Base-by-base conservation (phyloP, 2,329 filamentous ascomycete species). In the Aaosphaeria arxii region DNA sequence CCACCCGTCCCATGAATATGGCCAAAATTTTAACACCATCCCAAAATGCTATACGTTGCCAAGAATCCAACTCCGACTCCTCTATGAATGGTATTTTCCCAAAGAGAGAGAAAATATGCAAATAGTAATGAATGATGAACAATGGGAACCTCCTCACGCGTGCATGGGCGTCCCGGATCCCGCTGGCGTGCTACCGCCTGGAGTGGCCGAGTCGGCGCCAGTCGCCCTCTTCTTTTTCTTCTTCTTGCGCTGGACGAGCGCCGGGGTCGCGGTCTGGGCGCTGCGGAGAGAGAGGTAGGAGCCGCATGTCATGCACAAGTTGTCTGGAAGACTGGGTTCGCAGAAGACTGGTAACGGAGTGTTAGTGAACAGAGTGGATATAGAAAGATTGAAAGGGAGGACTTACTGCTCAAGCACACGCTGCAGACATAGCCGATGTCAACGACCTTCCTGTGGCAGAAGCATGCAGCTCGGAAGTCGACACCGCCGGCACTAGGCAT, bases 381-480 rank as follows among this genome's bases (percentile, higher is more conserved):
- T 29, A 35, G 11, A 7, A 32, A 35, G 5, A 30, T 9, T 3
- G 35, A 30, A 4, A 30, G 11, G n/a, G 28, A 11, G 3, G n/a
- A 71, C 76, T 61, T 71, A 81, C 78, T 99, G 70, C 89, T 95
- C 40, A 99, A 77, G 66, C 94, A 99, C 58, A 99, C 91, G 52
- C 89, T 95, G 76, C 94, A 99, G 35, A 99, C 92, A 67, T 89
- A 99, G 6, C 91, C 94, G 1, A 91, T 84, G 71, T 96, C 90
- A 40, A 99, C 87, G 17, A 97, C 90, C 33, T 83, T 84, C 44
- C 92, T 81, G 72, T 99, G 94, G 68, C 94, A 99, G 74, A 99
- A 99, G 68, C 94, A 99, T 4, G 94, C 94, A n/a, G 95, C 92
- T 40, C 94, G 84, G 69, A 99, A 99, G 72, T 99, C 95, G 40